Base-by-base conservation (phyloP, 2,329 filamentous ascomycete species). In the Pseudogymnoascus sp. region DNA sequence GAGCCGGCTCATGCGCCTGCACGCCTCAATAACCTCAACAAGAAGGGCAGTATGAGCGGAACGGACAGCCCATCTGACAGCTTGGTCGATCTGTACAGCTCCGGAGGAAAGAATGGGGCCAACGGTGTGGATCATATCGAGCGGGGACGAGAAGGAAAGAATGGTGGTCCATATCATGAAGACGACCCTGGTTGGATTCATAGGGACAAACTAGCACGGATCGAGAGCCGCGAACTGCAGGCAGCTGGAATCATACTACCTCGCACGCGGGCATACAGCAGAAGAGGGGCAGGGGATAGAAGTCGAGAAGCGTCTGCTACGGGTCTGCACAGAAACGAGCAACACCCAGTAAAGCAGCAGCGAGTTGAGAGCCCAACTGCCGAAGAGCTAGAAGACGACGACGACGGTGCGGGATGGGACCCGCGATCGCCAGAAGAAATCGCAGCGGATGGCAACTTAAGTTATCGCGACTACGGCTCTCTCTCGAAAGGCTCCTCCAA, bases 211-310 rank as follows among this genome's bases (percentile, higher is more conserved):
- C 76, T 94, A 64, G 89, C 88, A 60, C 84, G 83, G 70, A 94
- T 93, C 67, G 90, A 94, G 74, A 93, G 79, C 67, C 82, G 86
- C 69, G 90, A 94, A 74, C 80, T 94, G 64, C 87, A 91, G 71
- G 89, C 88, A 62, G 89, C 89, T 6, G 90, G 89, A 30, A 85
- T 92, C 67, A 77, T 82, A 58, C 70, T 87, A 63, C 78, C 85
- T 64, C 75, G 78, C 68, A 69, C 80, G 33, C 76, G 83, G 65
- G 76, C 82, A 59, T 75, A 80, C 59, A 81, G 83, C 74, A 77
- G 78, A 65, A 73, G 72, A 63, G 78, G 76, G 62, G 80, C 75
- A 65, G 79, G 72, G 64, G 78, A 76, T 62, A 80, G 75, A 65
- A 79, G 71, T 69, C 64, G 67, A 62, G 71, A 73, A 58, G 64